Percentiles rank a stretch among this genome's conserved stretches.
These are phyloP conservation scores for Cryphonectria japonica DNA, from an alignment of 2,329 filamentous ascomycete species.

Conservation along the genomic window DNA sequence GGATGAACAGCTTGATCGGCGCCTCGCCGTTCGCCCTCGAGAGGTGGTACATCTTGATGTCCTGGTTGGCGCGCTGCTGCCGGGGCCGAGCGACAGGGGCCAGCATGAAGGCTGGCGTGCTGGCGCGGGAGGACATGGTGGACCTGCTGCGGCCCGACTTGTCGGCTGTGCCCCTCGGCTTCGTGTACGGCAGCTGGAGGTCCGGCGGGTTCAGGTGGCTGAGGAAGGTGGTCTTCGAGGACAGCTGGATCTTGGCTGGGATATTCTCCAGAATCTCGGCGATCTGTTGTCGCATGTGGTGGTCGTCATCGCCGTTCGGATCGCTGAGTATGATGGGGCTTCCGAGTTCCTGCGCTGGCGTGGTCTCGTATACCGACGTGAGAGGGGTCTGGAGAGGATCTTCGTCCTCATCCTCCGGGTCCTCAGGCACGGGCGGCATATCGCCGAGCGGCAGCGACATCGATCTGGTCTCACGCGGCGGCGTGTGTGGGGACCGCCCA, in stretches of 20 bases:
- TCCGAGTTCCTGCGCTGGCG: slow-evolving; percentile 42
- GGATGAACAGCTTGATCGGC: slow-evolving; percentile 93
- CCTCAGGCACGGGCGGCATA: slow-evolving; percentile 49
- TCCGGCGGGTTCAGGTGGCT: slow-evolving; percentile 64
- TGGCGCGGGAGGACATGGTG: slow-evolving; percentile 48
- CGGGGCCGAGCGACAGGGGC: slow-evolving; percentile 62
- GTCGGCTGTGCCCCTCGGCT: slow-evolving; percentile 34
- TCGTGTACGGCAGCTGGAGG: slow-evolving; percentile 54
- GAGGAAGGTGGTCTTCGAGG: slow-evolving; percentile 53
- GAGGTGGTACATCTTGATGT: slow-evolving; percentile 91
- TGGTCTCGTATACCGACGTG: slow-evolving; percentile 52
- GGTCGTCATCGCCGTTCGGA: slow-evolving; percentile 54
- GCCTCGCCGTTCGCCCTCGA: slow-evolving; percentile 81
- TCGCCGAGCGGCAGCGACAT: slow-evolving; percentile 49
- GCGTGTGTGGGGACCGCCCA: slow-evolving; percentile 22
- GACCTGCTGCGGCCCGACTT: slow-evolving; percentile 53
- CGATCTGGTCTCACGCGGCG: slow-evolving; percentile 36
- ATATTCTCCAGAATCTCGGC: slow-evolving; percentile 77
- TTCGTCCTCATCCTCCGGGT: slow-evolving; percentile 47
- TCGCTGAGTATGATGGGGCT: slow-evolving; percentile 42
- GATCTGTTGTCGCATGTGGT: slow-evolving; percentile 79
- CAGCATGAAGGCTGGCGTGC: slow-evolving; percentile 69
- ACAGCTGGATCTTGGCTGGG: slow-evolving; percentile 78
- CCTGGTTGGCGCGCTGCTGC: slow-evolving; percentile 60
- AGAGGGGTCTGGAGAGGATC: slow-evolving; percentile 48